These are phyloP conservation scores for Penicillium sp. DNA, from an alignment of 2,329 filamentous ascomycete species.

Conservation along the genomic window DNA sequence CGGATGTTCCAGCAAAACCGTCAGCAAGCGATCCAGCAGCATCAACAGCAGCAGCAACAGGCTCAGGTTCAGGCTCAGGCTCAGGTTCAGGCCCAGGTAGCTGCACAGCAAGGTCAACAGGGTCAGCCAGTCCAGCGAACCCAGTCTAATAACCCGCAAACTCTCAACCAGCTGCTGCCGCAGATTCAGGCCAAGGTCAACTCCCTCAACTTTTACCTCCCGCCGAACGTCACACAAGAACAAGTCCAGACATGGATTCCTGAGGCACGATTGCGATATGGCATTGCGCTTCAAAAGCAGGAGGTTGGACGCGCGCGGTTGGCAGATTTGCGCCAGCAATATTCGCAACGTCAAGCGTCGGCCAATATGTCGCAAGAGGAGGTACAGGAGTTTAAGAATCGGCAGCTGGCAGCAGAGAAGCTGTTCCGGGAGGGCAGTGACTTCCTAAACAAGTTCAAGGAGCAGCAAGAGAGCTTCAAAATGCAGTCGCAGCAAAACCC, in stretches of 20 bases:
- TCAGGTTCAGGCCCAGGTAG: slow-evolving; percentile 15
- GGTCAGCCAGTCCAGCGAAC: slow-evolving; percentile 28
- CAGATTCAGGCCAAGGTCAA: slow-evolving; percentile 50
- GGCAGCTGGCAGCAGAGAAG: slow-evolving; percentile 43
- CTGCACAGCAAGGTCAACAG: slow-evolving; percentile 9
- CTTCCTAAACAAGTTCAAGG: slow-evolving; percentile 50
- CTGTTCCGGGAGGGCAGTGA: slow-evolving; percentile 46
- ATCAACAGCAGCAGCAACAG: slow-evolving; percentile 18
- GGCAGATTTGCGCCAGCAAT: slow-evolving; percentile 42
- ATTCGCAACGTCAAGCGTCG: slow-evolving; percentile 37
- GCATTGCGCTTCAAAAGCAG: slow-evolving; percentile 50
- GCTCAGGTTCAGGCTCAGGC: slow-evolving; percentile 23
- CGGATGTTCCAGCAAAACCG: slow-evolving; percentile 47
- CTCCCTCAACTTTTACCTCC: slow-evolving; percentile 45
- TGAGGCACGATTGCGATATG: slow-evolving; percentile 49
- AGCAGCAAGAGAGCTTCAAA: slow-evolving; percentile 49
- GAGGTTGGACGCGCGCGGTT: slow-evolving; percentile 48
- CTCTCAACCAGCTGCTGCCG: slow-evolving; percentile 44
- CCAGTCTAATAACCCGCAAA: slow-evolving; percentile 40
- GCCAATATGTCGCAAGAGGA: slow-evolving; percentile 46
- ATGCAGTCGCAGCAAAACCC: slow-evolving; percentile 34
- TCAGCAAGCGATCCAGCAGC: slow-evolving; percentile 31
- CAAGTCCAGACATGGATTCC: slow-evolving; percentile 47
- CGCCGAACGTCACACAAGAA: slow-evolving; percentile 46
- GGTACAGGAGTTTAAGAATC: slow-evolving; percentile 43